phyloP scores from a whole-genome alignment of 1,284 basidiomycete species.

The Puccinia triticina region DNA sequence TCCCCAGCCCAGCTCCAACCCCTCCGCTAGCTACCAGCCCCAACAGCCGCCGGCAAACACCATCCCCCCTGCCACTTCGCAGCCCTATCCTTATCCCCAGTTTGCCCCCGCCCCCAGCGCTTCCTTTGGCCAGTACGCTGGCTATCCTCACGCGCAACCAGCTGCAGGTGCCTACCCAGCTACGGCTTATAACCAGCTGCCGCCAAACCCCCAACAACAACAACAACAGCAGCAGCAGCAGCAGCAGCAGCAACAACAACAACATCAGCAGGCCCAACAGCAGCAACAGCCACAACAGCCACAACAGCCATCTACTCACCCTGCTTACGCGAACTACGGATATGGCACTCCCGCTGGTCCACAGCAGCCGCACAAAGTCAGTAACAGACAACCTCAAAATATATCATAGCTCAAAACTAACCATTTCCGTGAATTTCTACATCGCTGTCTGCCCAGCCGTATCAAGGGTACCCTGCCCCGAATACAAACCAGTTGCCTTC shows the following conservation, averaged over 20 bases:
- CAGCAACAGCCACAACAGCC: slow-evolving; percentile 15
- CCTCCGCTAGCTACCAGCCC: slow-evolving; percentile 22
- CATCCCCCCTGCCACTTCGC: neutral
- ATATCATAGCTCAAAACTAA: neutral
- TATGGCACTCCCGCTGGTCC: slow-evolving; percentile 42
- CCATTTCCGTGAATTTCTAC: neutral
- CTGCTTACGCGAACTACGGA: slow-evolving; percentile 50
- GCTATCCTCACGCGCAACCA: slow-evolving; percentile 5
- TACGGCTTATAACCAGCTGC: slow-evolving; percentile 2
- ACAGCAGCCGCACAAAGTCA: slow-evolving; percentile 42
- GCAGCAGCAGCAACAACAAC: slow-evolving; percentile 3
- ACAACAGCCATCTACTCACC: slow-evolving; percentile 21
- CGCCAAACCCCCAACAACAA: slow-evolving; percentile 33
- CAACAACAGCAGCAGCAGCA: slow-evolving; percentile 3
- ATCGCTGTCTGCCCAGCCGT: slow-evolving; percentile 28
- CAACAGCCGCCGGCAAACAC: slow-evolving; percentile 1
- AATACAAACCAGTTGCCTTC: slow-evolving; percentile 25
- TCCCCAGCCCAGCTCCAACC: slow-evolving; percentile 34
- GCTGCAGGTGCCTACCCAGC: neutral
- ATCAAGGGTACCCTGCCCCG: slow-evolving; percentile 24
- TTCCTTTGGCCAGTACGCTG: slow-evolving; percentile 35
- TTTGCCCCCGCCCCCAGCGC: slow-evolving; percentile 9
- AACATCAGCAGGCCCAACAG: slow-evolving; percentile 14
- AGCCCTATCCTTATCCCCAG: slow-evolving; percentile 34
- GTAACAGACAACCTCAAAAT: neutral